Evolutionary conservation across 164 flowering plant species (phyloP).

Genomic region (Cinnamomum chago): DNA sequence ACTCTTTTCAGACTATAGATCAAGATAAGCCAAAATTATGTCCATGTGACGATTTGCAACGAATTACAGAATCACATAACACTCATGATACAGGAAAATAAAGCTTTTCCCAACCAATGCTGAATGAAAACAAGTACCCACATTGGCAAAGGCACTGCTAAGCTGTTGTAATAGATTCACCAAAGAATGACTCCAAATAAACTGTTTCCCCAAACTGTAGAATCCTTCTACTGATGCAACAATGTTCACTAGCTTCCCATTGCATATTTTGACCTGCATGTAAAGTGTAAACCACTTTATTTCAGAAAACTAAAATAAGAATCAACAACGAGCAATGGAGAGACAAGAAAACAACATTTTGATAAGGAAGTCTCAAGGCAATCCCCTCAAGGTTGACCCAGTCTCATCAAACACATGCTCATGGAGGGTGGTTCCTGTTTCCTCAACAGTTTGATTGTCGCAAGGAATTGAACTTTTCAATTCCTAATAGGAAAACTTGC

Average conservation of each 20-base stretch:
- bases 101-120: background rate
- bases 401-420: background rate
- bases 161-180: constrained; percentile 89
- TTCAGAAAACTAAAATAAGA: constrained; percentile 2
- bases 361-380: too few species aligned
- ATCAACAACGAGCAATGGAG: background rate
- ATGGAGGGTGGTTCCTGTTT: background rate
- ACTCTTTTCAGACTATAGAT: background rate
- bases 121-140: constrained; percentile 29
- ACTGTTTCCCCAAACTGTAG: constrained; percentile 65
- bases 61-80: background rate
- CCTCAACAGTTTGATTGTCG: too few species aligned
- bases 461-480: too few species aligned
- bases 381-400: too few species aligned
- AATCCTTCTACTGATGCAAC: constrained; percentile 80
- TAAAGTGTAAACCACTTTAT: too few species aligned
- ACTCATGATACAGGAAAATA: background rate
- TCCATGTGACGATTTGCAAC: background rate
- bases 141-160: constrained; percentile 86
- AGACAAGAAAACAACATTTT: background rate
- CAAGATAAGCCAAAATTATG: background rate
- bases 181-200: constrained; percentile 54
- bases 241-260: constrained; percentile 72
- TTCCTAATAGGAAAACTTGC: too few species aligned
- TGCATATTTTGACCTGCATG: constrained; percentile 83